Percentiles rank a stretch among this genome's conserved stretches.
These are phyloP conservation scores for Exophiala sp. DNA, from an alignment of 2,329 filamentous ascomycete species.

Conservation along the genomic window DNA sequence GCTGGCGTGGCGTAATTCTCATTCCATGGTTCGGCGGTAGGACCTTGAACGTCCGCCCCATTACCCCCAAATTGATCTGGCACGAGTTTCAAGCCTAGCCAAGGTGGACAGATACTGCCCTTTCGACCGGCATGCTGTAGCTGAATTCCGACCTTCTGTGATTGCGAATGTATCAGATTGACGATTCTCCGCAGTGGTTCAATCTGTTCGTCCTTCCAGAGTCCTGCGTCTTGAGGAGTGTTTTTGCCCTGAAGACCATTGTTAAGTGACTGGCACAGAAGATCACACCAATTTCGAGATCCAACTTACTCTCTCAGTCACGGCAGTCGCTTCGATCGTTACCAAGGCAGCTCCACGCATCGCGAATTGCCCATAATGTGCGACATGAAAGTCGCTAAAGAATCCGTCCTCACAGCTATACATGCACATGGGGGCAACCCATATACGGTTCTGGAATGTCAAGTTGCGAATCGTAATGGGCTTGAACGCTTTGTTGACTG, in stretches of 20 bases:
- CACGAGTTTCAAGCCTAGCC: slow-evolving; percentile 9
- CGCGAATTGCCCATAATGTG: slow-evolving; percentile 40
- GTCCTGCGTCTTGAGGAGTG: slow-evolving; percentile 34
- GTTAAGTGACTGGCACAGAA: slow-evolving; percentile 16
- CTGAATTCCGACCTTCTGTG: slow-evolving; percentile 33
- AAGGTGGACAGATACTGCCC: slow-evolving; percentile 22
- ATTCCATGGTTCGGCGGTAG: slow-evolving; percentile 60
- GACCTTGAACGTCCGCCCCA: slow-evolving; percentile 49
- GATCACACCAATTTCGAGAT: background rate
- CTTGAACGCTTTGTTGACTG: slow-evolving; percentile 1
- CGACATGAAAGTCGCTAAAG: slow-evolving; percentile 41
- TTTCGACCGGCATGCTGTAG: slow-evolving; percentile 34
- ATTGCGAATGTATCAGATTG: slow-evolving; percentile 32
- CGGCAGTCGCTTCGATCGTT: slow-evolving; percentile 31
- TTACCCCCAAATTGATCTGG: slow-evolving; percentile 6
- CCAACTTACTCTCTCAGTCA: slow-evolving; percentile 4
- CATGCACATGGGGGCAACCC: slow-evolving; percentile 56
- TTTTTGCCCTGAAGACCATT: slow-evolving; percentile 36
- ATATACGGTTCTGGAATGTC: slow-evolving; percentile 55
- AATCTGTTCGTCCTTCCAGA: slow-evolving; percentile 33
- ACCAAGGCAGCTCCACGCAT: slow-evolving; percentile 35
- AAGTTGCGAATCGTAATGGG: slow-evolving; percentile 54
- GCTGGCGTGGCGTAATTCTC: slow-evolving; percentile 59
- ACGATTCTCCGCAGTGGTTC: slow-evolving; percentile 31
- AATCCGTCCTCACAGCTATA: slow-evolving; percentile 41